Evolutionary conservation across 164 flowering plant species (phyloP).

Genomic region (Piper longum): DNA sequence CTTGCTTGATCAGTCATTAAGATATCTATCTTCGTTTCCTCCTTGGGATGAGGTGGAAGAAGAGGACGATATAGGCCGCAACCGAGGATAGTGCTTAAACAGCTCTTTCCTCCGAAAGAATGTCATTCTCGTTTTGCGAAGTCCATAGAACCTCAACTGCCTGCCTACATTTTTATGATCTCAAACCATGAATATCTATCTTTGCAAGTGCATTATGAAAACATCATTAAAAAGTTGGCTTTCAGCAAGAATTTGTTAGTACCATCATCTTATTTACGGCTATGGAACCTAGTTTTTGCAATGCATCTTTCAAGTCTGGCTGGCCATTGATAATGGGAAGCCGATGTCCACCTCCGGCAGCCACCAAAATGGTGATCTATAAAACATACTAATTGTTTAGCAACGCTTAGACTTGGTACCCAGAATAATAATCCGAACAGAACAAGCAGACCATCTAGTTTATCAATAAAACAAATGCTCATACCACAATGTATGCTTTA

Average conservation of each 20-base stretch:
- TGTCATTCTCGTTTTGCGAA: conserved; percentile 83
- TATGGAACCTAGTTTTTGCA: conserved; percentile 81
- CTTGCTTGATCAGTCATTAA: too few relatives aligned
- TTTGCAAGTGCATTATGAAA: neutral
- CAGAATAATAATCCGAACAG: too few relatives aligned
- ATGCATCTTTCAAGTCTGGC: conserved; percentile 66
- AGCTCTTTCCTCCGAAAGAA: conserved; percentile 42
- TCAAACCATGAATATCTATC: neutral
- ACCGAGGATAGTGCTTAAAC: too few relatives aligned
- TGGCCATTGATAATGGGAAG: conserved; percentile 64
- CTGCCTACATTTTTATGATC: conserved; percentile 20
- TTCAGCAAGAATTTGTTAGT: conserved; percentile 6
- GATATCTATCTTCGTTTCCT: too few relatives aligned
- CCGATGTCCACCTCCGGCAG: conserved; percentile 72
- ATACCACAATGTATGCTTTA: conserved; percentile 94
- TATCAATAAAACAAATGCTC: conserved; percentile 2
- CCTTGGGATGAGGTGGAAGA: too few relatives aligned
- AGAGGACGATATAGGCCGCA: too few relatives aligned
- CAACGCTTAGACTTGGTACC: too few relatives aligned
- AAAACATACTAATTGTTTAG: too few relatives aligned
- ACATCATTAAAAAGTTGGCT: neutral
- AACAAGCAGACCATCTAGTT: too few relatives aligned
- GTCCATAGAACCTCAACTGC: conserved; percentile 97
- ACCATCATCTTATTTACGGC: conserved; percentile 59
- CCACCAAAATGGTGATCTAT: conserved; percentile 83